phyloP scores from a whole-genome alignment of 1,139 yeast species.

The Nakaseomyces kungkrabaensis region DNA sequence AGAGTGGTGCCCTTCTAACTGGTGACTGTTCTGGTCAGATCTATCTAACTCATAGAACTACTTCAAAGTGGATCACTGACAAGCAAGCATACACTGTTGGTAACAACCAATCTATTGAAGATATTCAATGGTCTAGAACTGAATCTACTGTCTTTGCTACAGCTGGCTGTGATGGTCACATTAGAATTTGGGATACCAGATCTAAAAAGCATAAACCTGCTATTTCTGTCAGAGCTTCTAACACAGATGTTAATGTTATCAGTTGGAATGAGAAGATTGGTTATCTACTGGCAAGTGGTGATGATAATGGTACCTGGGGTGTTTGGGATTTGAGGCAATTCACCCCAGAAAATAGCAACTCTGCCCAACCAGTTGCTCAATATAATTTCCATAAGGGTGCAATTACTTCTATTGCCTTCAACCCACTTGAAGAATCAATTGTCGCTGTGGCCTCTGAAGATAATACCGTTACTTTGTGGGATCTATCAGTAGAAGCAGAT shows the following conservation, averaged over 20 bases:
- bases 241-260: constrained; percentile 83
- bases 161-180: constrained; percentile 84
- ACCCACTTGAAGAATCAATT: constrained; percentile 90
- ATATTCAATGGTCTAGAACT: constrained; percentile 90
- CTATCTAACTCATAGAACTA: constrained; percentile 65
- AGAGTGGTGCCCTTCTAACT: constrained; percentile 71
- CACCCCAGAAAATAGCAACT: constrained; percentile 39
- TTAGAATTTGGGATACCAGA: constrained; percentile 95
- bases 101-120: constrained; percentile 69
- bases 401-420: constrained; percentile 85
- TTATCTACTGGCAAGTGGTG: constrained; percentile 87
- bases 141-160: constrained; percentile 91
- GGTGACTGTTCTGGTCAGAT: constrained; percentile 88
- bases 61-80: constrained; percentile 80
- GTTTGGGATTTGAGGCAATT: constrained; percentile 96
- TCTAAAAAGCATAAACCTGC: constrained; percentile 89
- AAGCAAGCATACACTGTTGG: constrained; percentile 67
- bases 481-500: constrained; percentile 91
- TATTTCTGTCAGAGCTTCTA: constrained; percentile 72
- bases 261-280: constrained; percentile 90
- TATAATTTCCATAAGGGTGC: constrained; percentile 93
- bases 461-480: constrained; percentile 95
- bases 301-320: constrained; percentile 95
- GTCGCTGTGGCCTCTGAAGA: constrained; percentile 95
- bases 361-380: constrained; percentile 75